phyloP scores from a whole-genome alignment of 768 basidiomycete species.

The Boletus coccyginus region DNA sequence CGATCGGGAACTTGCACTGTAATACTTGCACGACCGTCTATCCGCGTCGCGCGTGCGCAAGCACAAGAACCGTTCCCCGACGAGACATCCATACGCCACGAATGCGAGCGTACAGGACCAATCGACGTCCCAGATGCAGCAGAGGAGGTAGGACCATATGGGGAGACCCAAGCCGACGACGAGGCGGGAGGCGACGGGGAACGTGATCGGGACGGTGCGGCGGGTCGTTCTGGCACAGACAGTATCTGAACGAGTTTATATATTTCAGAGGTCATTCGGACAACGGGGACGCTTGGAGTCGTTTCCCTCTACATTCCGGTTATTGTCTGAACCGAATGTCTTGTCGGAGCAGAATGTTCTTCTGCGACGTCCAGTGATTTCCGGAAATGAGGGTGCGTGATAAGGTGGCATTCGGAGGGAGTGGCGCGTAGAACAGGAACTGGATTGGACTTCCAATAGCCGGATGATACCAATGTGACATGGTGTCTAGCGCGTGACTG shows the following conservation, averaged over 20 bases:
- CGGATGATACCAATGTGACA: background rate
- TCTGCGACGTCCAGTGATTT: conserved; percentile 45
- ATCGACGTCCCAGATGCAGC: conserved; percentile 36
- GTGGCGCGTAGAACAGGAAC: conserved; percentile 43
- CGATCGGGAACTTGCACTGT: conserved; percentile 30
- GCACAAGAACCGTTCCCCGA: conserved; percentile 35
- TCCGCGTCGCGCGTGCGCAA: conserved; percentile 29
- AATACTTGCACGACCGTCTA: conserved; percentile 36
- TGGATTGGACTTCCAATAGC: background rate
- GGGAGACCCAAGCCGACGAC: conserved; percentile 34
- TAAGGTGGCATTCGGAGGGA: background rate
- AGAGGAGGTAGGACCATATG: conserved; percentile 37
- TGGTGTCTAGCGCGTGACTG: background rate
- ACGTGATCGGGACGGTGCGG: conserved; percentile 43
- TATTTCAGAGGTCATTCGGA: background rate
- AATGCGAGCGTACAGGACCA: conserved; percentile 24
- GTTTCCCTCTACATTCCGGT: background rate
- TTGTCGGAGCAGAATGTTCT: background rate
- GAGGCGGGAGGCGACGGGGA: conserved; percentile 36
- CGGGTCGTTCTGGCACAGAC: conserved; percentile 14
- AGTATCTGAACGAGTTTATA: conserved; percentile 3
- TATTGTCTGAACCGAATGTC: background rate
- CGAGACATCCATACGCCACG: conserved; percentile 30
- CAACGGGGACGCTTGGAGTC: too few relatives aligned
- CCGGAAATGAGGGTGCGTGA: background rate